A percentile compares a stretch with the other conserved stretches of the same genome.
Evolutionary conservation across 2,329 filamentous ascomycete genomes (phyloP).

Genomic region (Aspergillus ruber): DNA sequence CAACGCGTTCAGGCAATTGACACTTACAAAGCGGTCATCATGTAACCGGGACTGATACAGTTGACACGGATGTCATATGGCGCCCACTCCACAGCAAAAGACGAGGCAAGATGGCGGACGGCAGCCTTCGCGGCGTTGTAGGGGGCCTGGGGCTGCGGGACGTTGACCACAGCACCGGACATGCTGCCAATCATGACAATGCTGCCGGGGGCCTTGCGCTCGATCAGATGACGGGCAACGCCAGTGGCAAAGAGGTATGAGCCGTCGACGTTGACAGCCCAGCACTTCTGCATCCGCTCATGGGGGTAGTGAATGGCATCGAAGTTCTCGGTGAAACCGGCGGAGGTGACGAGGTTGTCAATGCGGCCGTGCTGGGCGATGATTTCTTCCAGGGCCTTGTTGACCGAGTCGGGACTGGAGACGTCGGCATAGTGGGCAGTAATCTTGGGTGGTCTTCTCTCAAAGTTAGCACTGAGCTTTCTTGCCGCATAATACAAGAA

Average conservation of each 20-base stretch:
- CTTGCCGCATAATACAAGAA: neutral
- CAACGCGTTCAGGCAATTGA: neutral
- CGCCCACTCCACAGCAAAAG: constrained; percentile 91
- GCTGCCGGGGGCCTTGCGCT: constrained; percentile 68
- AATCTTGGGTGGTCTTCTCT: constrained; percentile 63
- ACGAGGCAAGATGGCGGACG: constrained; percentile 78
- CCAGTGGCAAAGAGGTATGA: constrained; percentile 82
- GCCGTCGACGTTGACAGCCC: constrained; percentile 88
- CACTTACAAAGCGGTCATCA: constrained; percentile 84
- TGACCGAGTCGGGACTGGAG: constrained; percentile 70
- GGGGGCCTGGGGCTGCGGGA: constrained; percentile 85
- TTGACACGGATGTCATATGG: constrained; percentile 83
- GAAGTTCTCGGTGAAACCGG: constrained; percentile 94
- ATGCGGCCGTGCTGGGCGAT: constrained; percentile 69
- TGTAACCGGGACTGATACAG: constrained; percentile 92
- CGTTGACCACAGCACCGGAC: constrained; percentile 88
- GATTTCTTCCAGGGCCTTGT: constrained; percentile 64
- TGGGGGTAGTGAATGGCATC: constrained; percentile 85
- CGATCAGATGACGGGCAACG: constrained; percentile 83
- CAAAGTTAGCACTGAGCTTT: neutral
- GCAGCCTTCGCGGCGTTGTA: constrained; percentile 94
- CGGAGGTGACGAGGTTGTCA: constrained; percentile 86
- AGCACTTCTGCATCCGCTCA: constrained; percentile 89
- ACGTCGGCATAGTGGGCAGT: constrained; percentile 91
- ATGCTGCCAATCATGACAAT: constrained; percentile 96